These are phyloP conservation scores for Hondaea fermentalgiana DNA, from an alignment of 108 stramenopile species.

Conservation along the genomic window DNA sequence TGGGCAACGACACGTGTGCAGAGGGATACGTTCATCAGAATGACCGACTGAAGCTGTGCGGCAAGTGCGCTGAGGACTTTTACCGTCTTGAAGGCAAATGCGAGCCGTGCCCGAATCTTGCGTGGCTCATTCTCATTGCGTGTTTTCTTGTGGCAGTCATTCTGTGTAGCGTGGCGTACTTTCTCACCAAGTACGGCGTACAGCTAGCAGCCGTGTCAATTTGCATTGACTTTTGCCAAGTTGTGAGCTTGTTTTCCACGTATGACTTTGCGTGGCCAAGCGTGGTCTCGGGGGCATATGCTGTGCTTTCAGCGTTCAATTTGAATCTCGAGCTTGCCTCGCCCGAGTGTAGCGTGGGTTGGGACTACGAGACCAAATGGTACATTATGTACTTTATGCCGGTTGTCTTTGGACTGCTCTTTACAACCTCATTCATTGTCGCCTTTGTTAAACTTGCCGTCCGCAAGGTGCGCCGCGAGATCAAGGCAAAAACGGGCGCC, in stretches of 20 bases:
- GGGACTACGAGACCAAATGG: constrained; percentile 31
- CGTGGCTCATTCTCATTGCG: constrained; percentile 27
- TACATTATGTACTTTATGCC: constrained; percentile 22
- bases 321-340: constrained; percentile 35
- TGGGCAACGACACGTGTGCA: constrained; percentile 33
- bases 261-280: constrained; percentile 28
- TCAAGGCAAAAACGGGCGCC: not conserved
- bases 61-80: constrained; percentile 20
- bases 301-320: constrained; percentile 24
- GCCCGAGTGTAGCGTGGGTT: constrained; percentile 30
- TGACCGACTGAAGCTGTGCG: not conserved
- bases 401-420: not conserved
- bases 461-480: not conserved
- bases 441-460: not conserved
- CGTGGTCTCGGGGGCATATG: not conserved
- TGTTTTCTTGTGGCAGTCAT: not conserved
- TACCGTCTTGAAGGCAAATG: constrained; percentile 31
- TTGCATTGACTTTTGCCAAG: constrained; percentile 35
- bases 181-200: constrained; percentile 27
- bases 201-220: constrained; percentile 28
- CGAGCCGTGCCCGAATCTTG: constrained; percentile 22
- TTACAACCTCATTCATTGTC: not conserved
- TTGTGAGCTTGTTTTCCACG: constrained; percentile 26
- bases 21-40: not conserved
- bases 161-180: not conserved